Evolutionary conservation across 2,329 filamentous ascomycete species (phyloP).

Genomic region (Colletotrichum sp.): DNA sequence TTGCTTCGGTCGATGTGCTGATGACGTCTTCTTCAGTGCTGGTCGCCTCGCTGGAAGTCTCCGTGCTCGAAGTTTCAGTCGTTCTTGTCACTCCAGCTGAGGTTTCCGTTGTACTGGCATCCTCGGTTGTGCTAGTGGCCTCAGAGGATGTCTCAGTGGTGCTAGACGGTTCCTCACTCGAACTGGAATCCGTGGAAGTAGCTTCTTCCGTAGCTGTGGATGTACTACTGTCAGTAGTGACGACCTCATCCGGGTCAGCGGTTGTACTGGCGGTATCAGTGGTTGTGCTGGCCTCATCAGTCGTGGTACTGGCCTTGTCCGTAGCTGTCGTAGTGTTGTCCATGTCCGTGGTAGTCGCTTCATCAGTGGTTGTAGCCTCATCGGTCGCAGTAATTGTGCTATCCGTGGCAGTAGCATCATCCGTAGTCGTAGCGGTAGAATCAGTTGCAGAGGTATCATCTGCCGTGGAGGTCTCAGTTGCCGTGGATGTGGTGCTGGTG

Average conservation of each 20-base stretch:
- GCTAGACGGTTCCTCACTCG: neutral
- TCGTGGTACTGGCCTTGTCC: neutral
- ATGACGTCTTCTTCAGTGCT: neutral
- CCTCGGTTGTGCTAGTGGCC: neutral
- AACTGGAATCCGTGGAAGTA: neutral
- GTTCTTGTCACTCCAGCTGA: neutral
- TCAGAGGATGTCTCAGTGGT: neutral
- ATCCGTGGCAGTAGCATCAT: neutral
- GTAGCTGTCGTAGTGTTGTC: neutral
- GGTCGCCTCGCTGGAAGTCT: neutral
- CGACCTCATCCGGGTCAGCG: neutral
- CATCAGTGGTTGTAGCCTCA: neutral
- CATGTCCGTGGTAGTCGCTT: neutral
- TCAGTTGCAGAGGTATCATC: too few relatives aligned
- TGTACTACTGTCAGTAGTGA: neutral
- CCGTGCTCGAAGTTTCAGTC: neutral
- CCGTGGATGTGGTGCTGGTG: too few relatives aligned
- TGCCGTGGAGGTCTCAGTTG: too few relatives aligned
- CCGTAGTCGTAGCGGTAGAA: neutral
- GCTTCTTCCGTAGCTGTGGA: neutral
- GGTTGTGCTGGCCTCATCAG: neutral
- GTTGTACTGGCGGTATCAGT: neutral
- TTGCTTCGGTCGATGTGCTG: neutral
- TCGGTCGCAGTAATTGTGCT: neutral
- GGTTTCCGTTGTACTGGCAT: neutral